Conservation (phyloP, 208 protist genomes). For the Phytomonas francai region DNA sequence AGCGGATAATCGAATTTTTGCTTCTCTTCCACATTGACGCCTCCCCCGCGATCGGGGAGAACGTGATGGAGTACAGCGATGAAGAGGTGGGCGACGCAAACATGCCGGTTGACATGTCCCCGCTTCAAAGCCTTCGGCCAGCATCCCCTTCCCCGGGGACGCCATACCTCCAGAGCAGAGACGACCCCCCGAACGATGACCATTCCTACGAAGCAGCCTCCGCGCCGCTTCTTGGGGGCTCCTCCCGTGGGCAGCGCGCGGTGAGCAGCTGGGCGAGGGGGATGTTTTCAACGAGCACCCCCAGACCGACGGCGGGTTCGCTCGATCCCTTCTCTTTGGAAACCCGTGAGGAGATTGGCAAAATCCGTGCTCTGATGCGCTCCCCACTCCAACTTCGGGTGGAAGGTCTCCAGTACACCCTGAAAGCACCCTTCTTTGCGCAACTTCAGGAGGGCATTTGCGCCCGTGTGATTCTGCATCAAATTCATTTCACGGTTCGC, state of each 20-base stretch:
- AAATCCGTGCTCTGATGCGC: constrained; percentile 28
- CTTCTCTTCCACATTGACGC: constrained; percentile 39
- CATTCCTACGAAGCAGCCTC: background rate
- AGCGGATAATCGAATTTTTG: constrained; percentile 42
- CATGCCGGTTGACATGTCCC: background rate
- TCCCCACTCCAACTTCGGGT: constrained; percentile 47
- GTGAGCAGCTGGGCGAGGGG: constrained; percentile 17
- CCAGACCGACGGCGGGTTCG: constrained; percentile 15
- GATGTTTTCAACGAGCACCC: constrained; percentile 19
- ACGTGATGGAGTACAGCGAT: constrained; percentile 1
- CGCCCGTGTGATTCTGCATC: constrained; percentile 46
- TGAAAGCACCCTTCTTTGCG: constrained; percentile 32
- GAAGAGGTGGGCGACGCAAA: background rate
- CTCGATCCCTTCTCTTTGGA: constrained; percentile 3
- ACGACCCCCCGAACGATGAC: background rate
- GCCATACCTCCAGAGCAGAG: background rate
- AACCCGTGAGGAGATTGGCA: constrained; percentile 25
- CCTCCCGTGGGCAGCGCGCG: constrained; percentile 8
- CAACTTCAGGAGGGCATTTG: constrained; percentile 17
- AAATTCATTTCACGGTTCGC: constrained; percentile 65
- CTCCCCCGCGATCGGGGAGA: constrained; percentile 8
- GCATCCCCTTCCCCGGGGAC: constrained; percentile 10
- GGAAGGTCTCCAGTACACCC: constrained; percentile 47
- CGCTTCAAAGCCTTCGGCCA: background rate
- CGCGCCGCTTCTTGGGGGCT: background rate